These are phyloP conservation scores for Sporobolomyces roseus DNA, from an alignment of 768 basidiomycete genomes.

Conservation along the genomic window DNA sequence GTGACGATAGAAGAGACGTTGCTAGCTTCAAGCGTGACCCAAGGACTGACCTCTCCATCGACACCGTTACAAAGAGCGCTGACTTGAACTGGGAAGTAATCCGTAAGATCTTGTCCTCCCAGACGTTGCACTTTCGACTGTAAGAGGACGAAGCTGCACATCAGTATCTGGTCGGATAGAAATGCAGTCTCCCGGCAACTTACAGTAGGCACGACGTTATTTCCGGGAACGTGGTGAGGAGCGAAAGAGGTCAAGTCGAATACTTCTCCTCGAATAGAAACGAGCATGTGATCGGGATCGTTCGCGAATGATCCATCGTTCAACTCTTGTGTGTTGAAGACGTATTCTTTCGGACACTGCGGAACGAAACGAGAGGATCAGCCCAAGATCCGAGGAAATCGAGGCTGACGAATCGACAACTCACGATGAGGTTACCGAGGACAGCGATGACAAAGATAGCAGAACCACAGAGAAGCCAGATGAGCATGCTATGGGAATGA, in stretches of 20 bases:
- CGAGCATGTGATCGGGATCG: conserved; percentile 70
- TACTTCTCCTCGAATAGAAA: conserved; percentile 85
- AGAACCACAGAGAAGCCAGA: conserved; percentile 87
- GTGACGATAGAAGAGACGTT: conserved; percentile 62
- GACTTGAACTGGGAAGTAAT: conserved; percentile 94
- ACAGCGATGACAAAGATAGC: conserved; percentile 90
- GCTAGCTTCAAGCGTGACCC: conserved; percentile 67
- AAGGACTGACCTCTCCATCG: conserved; percentile 74
- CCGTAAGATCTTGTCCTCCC: conserved; percentile 68
- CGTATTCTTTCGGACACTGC: conserved; percentile 81
- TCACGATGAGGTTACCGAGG: conserved; percentile 68
- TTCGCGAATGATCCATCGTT: conserved; percentile 61
- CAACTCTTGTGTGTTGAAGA: conserved; percentile 76
- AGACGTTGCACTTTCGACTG: conserved; percentile 47
- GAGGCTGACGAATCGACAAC: not conserved
- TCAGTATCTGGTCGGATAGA: too few relatives aligned
- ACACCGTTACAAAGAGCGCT: conserved; percentile 87
- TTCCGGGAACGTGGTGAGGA: conserved; percentile 38
- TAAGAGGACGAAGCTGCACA: too few relatives aligned
- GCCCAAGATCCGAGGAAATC: not conserved
- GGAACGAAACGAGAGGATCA: not conserved
- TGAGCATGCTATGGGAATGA: conserved; percentile 60
- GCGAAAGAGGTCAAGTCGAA: conserved; percentile 76
- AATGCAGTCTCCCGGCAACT: not conserved
- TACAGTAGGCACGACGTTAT: conserved; percentile 34